Evolutionary conservation across 2,329 filamentous ascomycete species (phyloP).

Genomic region (Alternaria panax): DNA sequence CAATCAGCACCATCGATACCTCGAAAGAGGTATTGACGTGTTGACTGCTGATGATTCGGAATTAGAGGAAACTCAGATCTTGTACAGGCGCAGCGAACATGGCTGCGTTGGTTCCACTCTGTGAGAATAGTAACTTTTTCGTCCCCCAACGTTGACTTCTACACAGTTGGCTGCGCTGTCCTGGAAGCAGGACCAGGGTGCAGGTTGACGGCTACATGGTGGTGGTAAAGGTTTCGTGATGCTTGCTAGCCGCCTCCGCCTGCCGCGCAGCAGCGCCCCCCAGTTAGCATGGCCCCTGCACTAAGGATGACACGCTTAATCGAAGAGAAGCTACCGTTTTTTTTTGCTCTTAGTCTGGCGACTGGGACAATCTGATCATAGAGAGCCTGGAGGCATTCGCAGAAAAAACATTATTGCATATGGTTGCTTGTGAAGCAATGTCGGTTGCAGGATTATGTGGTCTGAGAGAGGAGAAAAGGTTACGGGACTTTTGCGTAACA

Average conservation of each 20-base stretch:
- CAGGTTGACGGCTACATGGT: not conserved
- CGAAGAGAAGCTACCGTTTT: slow-evolving; percentile 49
- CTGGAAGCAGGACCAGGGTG: not conserved
- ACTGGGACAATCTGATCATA: not conserved
- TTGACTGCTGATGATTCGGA: too few species aligned
- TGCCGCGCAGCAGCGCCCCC: too few species aligned
- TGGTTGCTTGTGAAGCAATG: not conserved
- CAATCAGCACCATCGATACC: too few species aligned
- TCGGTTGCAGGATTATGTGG: not conserved
- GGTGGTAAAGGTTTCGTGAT: not conserved
- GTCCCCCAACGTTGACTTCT: not conserved
- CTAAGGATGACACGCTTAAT: slow-evolving; percentile 83
- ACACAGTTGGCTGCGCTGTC: not conserved
- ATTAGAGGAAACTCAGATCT: too few species aligned
- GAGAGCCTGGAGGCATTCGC: not conserved
- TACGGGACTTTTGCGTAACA: not conserved
- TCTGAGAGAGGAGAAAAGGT: not conserved
- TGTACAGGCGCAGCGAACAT: too few species aligned
- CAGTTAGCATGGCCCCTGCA: slow-evolving; percentile 65
- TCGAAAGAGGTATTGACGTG: too few species aligned
- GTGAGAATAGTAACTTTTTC: not conserved
- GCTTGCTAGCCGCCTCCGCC: too few species aligned
- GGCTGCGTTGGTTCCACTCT: too few species aligned
- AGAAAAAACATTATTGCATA: not conserved
- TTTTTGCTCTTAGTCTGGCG: slow-evolving; percentile 16